A percentile compares a stretch with the other conserved stretches of the same genome.
These are phyloP conservation scores for Corniculantispora saksenae DNA, from an alignment of 2,329 filamentous ascomycete genomes.

Conservation along the genomic window DNA sequence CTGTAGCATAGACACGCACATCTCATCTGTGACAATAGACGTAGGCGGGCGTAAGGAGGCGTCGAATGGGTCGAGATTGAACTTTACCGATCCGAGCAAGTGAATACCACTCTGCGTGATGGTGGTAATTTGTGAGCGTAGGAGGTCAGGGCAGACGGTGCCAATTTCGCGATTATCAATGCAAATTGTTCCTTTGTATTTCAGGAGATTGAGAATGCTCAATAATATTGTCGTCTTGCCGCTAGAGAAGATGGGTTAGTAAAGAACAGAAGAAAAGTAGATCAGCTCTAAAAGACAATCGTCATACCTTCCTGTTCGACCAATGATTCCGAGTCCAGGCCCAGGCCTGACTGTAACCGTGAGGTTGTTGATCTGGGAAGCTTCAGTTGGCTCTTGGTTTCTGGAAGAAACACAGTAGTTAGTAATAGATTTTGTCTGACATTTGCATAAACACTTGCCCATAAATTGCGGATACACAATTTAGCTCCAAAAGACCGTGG, in stretches of 20 bases:
- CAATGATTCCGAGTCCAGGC: background rate
- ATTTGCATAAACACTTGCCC: background rate
- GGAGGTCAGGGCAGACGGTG: background rate
- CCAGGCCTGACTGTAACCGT: slow-evolving; percentile 1
- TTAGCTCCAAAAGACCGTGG: background rate
- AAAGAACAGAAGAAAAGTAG: no score
- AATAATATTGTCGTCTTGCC: slow-evolving; percentile 12
- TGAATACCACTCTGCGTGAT: slow-evolving; percentile 3
- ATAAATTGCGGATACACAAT: background rate
- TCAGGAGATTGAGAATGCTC: background rate
- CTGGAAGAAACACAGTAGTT: no score
- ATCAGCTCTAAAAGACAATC: no score
- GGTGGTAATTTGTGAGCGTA: slow-evolving; percentile 3
- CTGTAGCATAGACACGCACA: background rate
- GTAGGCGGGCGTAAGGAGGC: background rate
- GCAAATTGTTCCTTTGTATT: slow-evolving; percentile 5
- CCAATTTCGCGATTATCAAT: slow-evolving; percentile 9
- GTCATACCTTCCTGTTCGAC: slow-evolving; percentile 8
- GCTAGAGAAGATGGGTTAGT: background rate
- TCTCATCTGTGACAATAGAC: background rate
- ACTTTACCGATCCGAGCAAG: background rate
- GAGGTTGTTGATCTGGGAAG: background rate
- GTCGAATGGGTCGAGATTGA: slow-evolving; percentile 4
- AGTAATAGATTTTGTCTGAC: no score
- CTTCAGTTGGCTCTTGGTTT: no score